Evolutionary conservation across 257 asterid species (phyloP).

Genomic region (Ocimum tenuiflorum): DNA sequence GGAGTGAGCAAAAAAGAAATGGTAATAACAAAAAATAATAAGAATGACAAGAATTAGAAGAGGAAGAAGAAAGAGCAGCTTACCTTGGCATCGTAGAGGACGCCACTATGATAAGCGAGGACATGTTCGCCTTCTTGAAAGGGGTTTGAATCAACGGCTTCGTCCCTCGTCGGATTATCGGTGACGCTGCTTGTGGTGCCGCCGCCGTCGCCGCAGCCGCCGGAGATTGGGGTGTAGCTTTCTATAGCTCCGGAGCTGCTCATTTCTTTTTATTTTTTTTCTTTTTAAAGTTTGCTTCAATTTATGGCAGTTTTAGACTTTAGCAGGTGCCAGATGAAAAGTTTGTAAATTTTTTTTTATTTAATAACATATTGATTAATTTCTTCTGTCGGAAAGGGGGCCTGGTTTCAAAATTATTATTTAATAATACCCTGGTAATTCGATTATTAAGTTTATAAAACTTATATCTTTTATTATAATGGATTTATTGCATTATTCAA

Average conservation of each 20-base stretch:
- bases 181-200: slow-evolving; percentile 17
- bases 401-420: no score
- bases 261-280: not conserved
- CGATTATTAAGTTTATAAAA: no score
- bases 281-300: no score
- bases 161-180: slow-evolving; percentile 24
- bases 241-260: slow-evolving; percentile 22
- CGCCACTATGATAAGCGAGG: slow-evolving; percentile 44
- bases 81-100: slow-evolving; percentile 70
- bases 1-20: not conserved
- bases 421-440: no score
- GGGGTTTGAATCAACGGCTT: slow-evolving; percentile 30
- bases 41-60: not conserved
- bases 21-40: not conserved
- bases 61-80: not conserved
- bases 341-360: no score
- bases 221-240: slow-evolving; percentile 25
- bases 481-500: no score
- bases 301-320: no score
- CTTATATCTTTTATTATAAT: no score
- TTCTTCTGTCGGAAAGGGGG: no score
- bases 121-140: slow-evolving; percentile 58
- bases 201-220: slow-evolving; percentile 17
- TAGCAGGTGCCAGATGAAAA: no score
- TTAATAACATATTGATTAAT: no score